Base-by-base conservation (phyloP, 192 early-diverging fungal species). In the Podila verticillata region DNA sequence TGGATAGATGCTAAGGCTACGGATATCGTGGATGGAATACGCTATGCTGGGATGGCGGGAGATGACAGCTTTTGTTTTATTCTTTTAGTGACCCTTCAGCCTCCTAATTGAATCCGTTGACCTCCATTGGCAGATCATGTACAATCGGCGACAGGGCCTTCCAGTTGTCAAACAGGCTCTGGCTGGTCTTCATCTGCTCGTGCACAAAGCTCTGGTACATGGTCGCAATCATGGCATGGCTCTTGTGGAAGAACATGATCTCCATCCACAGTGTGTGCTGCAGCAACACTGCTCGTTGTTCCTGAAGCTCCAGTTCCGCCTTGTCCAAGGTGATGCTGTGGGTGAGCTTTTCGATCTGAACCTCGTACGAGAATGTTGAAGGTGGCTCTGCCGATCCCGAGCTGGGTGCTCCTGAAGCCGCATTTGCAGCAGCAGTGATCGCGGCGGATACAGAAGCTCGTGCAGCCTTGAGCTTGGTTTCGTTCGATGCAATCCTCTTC, bases 151-250 rank as follows among this genome's bases (percentile, higher is more conserved):
- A 81, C 5, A 88, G 61, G 3, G 65, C 35, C 58, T 84, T 84
- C 87, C 87, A 88, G 74, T 88, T 84, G 15, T 90, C 87, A 49
- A 81, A 71, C 30, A 84, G 68, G 57, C 88, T 83, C 57, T 82
- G 74, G 4, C 86, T 65, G 34, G 86, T 82, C 65, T 86, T 85
- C 56, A 89, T 84, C 73, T 90, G 85, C 29, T 89, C 88, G 29
- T 84, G 80, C 1, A 89, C 86, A 84, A 84, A 91, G 39, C 68
- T 81, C 66, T 91, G 90, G 65, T 91, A 92, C 78, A 91, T 81
- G 44, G 79, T 56, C 7, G 88, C 87, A 20, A 91, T 72, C 61
- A 82, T 81, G 0, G 82, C 85, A 29, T 90, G 86, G 58, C 88
- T 87, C 80, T 89, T 86, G 70, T 92, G 91, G 32, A 84, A 86